These are phyloP conservation scores for Gloeophyllum trabeum DNA, from an alignment of 768 basidiomycete species.

Conservation along the genomic window DNA sequence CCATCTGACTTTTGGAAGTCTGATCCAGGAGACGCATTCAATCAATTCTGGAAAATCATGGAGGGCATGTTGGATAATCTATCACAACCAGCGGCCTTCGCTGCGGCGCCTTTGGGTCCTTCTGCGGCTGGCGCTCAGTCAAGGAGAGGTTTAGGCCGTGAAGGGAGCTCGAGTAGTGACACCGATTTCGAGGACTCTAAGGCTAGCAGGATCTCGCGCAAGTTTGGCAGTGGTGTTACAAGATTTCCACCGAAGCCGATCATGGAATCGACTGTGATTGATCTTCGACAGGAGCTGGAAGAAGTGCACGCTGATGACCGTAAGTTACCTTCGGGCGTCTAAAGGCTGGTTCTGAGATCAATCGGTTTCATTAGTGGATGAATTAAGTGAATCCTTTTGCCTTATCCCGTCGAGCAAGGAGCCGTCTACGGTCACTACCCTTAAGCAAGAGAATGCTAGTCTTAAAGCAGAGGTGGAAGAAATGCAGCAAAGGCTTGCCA, in stretches of 20 bases:
- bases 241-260: slow-evolving; percentile 4
- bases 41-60: slow-evolving; percentile 83
- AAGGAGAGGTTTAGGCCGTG: slow-evolving; percentile 23
- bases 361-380: slow-evolving; percentile 33
- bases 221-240: slow-evolving; percentile 10
- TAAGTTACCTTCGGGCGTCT: slow-evolving; percentile 14
- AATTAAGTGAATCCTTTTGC: slow-evolving; percentile 73
- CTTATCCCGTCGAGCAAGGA: slow-evolving; percentile 57
- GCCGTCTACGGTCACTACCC: slow-evolving; percentile 24
- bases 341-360: not conserved
- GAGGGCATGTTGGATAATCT: slow-evolving; percentile 80
- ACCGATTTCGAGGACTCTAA: slow-evolving; percentile 60
- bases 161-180: slow-evolving; percentile 51
- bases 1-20: slow-evolving; percentile 27
- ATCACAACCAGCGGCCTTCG: slow-evolving; percentile 75
- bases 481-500: slow-evolving; percentile 45
- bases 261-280: slow-evolving; percentile 7
- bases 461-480: slow-evolving; percentile 52
- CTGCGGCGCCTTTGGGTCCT: slow-evolving; percentile 61
- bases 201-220: slow-evolving; percentile 42
- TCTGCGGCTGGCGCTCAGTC: slow-evolving; percentile 19
- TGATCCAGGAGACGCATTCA: slow-evolving; percentile 80
- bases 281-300: slow-evolving; percentile 38
- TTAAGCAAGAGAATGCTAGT: slow-evolving; percentile 57
- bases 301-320: slow-evolving; percentile 56